Conservation (phyloP, 2,329 filamentous ascomycete genomes). For the Ophiostoma angusticollis region DNA sequence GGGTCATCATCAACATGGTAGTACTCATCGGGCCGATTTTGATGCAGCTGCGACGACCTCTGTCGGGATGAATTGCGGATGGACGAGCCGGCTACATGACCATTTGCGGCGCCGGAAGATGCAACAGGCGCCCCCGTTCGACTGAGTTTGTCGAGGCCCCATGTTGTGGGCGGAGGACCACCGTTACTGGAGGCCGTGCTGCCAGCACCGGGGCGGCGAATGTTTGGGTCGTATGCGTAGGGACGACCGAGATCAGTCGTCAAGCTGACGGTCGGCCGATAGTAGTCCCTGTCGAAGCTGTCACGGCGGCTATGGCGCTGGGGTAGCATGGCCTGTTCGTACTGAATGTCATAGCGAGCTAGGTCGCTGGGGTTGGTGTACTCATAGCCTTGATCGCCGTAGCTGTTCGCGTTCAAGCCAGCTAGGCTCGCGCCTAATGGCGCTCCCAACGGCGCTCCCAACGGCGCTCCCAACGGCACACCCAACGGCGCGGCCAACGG, state of each 20-base stretch:
- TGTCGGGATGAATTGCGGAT: slow-evolving; percentile 8
- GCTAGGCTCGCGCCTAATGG: neutral
- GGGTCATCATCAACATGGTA: slow-evolving; percentile 36
- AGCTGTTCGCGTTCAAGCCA: slow-evolving; percentile 26
- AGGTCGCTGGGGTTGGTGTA: slow-evolving; percentile 52
- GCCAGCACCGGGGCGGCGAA: slow-evolving; percentile 11
- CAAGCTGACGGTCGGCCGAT: slow-evolving; percentile 41
- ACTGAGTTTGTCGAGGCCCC: slow-evolving; percentile 58
- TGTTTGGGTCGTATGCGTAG: slow-evolving; percentile 26
- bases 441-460: too few species aligned
- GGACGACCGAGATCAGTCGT: slow-evolving; percentile 34
- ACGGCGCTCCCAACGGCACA: too few species aligned
- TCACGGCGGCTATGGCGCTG: slow-evolving; percentile 35
- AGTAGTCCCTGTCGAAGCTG: slow-evolving; percentile 42
- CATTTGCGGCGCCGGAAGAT: too few species aligned
- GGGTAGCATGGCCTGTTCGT: slow-evolving; percentile 27
- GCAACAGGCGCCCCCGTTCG: slow-evolving; percentile 20
- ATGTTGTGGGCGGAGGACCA: slow-evolving; percentile 54
- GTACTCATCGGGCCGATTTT: slow-evolving; percentile 32
- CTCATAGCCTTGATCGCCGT: slow-evolving; percentile 47
- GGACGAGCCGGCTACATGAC: slow-evolving; percentile 13
- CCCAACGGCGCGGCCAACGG: too few species aligned
- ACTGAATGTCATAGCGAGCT: slow-evolving; percentile 47
- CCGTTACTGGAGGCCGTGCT: slow-evolving; percentile 17
- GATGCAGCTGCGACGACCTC: slow-evolving; percentile 21